Evolutionary conservation across 2,329 filamentous ascomycete genomes (phyloP).

Genomic region (Colletotrichum costaricense): DNA sequence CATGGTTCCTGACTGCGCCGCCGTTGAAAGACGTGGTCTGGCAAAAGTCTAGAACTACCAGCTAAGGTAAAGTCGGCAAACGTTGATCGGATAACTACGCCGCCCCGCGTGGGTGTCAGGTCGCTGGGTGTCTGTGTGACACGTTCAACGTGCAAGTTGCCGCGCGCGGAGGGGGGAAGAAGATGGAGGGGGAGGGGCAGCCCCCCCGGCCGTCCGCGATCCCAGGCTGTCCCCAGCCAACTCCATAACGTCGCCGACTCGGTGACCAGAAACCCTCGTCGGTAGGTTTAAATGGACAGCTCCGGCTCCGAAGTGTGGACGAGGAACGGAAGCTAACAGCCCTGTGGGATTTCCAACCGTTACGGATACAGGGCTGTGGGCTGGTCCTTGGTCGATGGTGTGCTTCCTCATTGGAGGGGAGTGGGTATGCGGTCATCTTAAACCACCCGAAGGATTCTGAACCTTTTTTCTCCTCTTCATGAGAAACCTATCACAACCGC

Average conservation of each 20-base stretch:
- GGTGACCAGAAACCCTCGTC: neutral
- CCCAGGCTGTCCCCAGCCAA: neutral
- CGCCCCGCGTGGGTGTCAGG: neutral
- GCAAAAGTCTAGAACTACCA: neutral
- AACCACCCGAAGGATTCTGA: no score
- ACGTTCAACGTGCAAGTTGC: neutral
- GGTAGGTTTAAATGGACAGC: neutral
- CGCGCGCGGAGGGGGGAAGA: neutral
- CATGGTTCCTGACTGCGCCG: neutral
- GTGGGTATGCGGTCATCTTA: neutral
- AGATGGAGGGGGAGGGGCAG: neutral
- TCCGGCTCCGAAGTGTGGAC: neutral
- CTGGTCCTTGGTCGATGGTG: neutral
- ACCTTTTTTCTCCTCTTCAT: no score
- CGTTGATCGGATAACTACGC: neutral
- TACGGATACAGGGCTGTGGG: neutral
- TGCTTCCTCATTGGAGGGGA: neutral
- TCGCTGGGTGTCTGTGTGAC: neutral
- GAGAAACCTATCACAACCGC: neutral
- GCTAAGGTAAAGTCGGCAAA: neutral
- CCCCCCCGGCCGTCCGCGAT: no score
- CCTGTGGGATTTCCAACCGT: neutral
- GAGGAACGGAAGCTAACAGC: neutral
- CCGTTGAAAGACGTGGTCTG: neutral
- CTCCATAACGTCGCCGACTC: neutral